phyloP scores from a whole-genome alignment of 169 alveolate species.

The Plasmodium berghei region DNA sequence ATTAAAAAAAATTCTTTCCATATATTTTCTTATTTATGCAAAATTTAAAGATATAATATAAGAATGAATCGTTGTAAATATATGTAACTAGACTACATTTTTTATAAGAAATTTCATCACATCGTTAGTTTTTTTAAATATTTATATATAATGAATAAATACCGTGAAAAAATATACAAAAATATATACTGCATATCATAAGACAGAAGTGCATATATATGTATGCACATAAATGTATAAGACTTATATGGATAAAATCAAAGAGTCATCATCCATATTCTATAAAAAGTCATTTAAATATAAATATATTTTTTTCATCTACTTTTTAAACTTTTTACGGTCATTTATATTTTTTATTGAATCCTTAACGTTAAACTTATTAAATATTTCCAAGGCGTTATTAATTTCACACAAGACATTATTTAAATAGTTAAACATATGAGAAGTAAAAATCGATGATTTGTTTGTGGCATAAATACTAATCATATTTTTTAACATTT shows the following conservation, averaged over 20 bases:
- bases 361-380: conserved; percentile 42
- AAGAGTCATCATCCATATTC: conserved; percentile 13
- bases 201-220: neutral
- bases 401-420: conserved; percentile 70
- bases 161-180: neutral
- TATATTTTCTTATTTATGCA: too few relatives aligned
- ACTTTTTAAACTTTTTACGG: conserved; percentile 5
- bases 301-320: neutral
- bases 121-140: too few relatives aligned
- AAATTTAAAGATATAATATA: too few relatives aligned
- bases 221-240: neutral
- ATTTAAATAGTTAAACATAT: conserved; percentile 58
- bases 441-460: conserved; percentile 73
- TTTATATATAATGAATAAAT: too few relatives aligned
- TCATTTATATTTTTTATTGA: conserved; percentile 32
- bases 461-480: conserved; percentile 65
- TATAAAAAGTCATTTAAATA: neutral
- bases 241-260: neutral
- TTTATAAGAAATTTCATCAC: neutral
- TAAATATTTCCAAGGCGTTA: conserved; percentile 59
- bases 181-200: neutral
- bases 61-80: too few relatives aligned
- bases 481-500: conserved; percentile 62
- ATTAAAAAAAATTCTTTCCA: too few relatives aligned
- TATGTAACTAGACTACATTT: too few relatives aligned